Evolutionary conservation across 345 rosid genomes (phyloP), one percentile per base, ranked within the genome.

Genomic region (Heritiera littoralis): DNA sequence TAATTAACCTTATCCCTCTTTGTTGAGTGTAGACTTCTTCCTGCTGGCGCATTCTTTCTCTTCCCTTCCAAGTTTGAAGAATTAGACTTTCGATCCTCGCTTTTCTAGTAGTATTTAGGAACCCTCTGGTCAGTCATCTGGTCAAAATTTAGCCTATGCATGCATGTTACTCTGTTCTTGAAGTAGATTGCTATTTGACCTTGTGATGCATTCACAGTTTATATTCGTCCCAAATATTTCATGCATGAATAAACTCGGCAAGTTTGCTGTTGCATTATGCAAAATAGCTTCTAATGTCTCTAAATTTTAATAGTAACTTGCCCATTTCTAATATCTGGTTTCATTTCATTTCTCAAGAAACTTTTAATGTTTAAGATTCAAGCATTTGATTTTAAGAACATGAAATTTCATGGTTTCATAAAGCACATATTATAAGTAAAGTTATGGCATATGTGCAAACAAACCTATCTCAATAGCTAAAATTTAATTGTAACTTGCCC

Each of bases 21-120:
- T 30, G 84, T 85, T 89, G 86, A 79, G 73, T 85, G 80, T 89
- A 88, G 92, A 86, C 76, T 80, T 18, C 63, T 85, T 81, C 79
- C 80, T 84, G 84, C 91, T 9, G 51, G 51, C 79, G 77, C 48
- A 61, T 54, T 79, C 23, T 78, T 63, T 66, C 58, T 17, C 48
- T 73, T 61, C 81, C 66, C 45, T 78, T 72, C 76, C 48, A 66
- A 81, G 80, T 82, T 79, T 79, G 89, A 80, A 83, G 89, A 77
- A 46, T 78, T 89, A 85, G 92, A 91, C 85, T 58, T 84, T 46
- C 83, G 81, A 52, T 74, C 86, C 40, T 80, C 87, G 9, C 41
- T 15, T 64, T 49, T 78, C 55, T 83, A 67, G 80, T 87, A 78
- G 83, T 75, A 79, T 85, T 68, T 86, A 86, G 89, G 74, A 84